phyloP scores from a whole-genome alignment of 768 basidiomycete genomes.

The Imleria badia region DNA sequence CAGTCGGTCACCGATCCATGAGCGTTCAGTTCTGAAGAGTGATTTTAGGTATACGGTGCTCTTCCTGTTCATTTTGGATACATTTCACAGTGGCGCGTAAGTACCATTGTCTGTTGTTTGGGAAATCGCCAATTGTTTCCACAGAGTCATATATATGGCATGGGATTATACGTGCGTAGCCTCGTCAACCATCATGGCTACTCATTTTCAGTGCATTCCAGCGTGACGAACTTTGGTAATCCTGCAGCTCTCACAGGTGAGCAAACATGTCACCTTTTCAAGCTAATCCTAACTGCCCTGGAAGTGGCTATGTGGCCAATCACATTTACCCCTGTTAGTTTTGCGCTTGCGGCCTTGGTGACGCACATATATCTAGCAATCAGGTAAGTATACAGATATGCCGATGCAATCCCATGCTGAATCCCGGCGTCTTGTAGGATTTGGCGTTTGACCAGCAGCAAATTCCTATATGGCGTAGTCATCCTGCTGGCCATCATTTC shows the following conservation, averaged over 20 bases:
- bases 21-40: background rate
- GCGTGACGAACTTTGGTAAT: slow-evolving; percentile 13
- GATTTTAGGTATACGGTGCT: slow-evolving; percentile 14
- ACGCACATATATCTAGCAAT: slow-evolving; percentile 49
- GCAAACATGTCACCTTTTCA: background rate
- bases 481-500: slow-evolving; percentile 38
- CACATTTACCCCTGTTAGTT: slow-evolving; percentile 49
- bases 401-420: background rate
- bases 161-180: slow-evolving; percentile 16
- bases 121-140: background rate
- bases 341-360: slow-evolving; percentile 45
- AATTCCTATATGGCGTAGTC: slow-evolving; percentile 34
- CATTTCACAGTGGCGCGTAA: slow-evolving; percentile 19
- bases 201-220: background rate
- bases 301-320: slow-evolving; percentile 49
- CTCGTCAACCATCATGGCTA: too few relatives aligned
- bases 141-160: slow-evolving; percentile 18
- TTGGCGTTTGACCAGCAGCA: slow-evolving; percentile 10
- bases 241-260: slow-evolving; percentile 13
- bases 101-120: background rate
- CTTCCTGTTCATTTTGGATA: slow-evolving; percentile 21
- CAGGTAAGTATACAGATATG: slow-evolving; percentile 30
- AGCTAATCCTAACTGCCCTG: background rate
- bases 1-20: background rate
- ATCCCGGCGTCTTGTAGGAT: slow-evolving; percentile 7